Base-by-base conservation (phyloP, 345 rosid genomes). In the Carallia pectinifolia region DNA sequence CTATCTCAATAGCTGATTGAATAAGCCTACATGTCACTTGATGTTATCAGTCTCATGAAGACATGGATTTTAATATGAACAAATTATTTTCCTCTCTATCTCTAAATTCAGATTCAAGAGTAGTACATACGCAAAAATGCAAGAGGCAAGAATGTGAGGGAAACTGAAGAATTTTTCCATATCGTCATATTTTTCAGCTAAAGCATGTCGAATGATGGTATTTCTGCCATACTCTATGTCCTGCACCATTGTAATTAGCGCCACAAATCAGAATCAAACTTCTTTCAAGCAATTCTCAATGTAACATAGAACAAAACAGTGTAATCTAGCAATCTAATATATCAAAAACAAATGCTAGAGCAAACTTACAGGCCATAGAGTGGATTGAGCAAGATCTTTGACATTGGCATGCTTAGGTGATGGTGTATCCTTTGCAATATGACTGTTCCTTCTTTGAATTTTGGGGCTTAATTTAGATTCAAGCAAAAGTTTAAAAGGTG, bases 151-250 rank as follows among this genome's bases (percentile, higher is more conserved):
- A 56, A 77, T 64, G 34, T 71, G 77, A 0, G 79, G 81, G 31
- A 65, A 69, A 34, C 75, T 19, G 72, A 81, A 62, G 53, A 40
- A 71, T 17, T 68, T 73, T 65, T 81, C 81, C 12, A 74, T 65
- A 48, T 81, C 77, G 69, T 78, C 79, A 23, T 77, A 77, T 53
- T 81, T 81, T 66, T 77, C 84, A 1, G 84, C 84, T 17, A 74
- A 71, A 36, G 70, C 77, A 19, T 71, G 79, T 29, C 73, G 70
- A 62, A 62, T 66, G 47, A 81, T 79, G 36, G 75, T 74, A n/a
- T 50, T 27, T 37, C 70, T 71, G 64, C 71, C 81, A 55, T 71
- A 72, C 55, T 81, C 77, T 15, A 72, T 50, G 61, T 23, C 84
- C 81, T 81, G 71, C 62, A 54, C 29, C 30, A 54, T 19, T 2